Evolutionary conservation across 2,329 filamentous ascomycete species (phyloP).

Genomic region (Dactylella cylindrospora): DNA sequence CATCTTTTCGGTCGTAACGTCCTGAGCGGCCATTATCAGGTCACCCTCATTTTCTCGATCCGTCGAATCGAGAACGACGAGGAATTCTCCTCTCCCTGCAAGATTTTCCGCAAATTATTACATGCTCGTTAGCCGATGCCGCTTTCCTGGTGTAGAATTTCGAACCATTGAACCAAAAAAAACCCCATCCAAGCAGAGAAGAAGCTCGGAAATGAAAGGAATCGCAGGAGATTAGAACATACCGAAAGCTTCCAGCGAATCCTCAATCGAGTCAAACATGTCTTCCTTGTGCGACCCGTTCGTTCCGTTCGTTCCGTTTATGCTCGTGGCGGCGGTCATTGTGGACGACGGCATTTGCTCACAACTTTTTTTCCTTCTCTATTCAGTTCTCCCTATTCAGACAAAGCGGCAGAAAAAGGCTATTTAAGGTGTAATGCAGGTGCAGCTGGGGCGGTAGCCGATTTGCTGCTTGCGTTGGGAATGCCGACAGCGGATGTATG

Average conservation of each 20-base stretch:
- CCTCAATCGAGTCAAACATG: slow-evolving; percentile 43
- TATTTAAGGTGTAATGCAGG: too few relatives aligned
- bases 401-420: too few relatives aligned
- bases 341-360: slow-evolving; percentile 10
- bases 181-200: not conserved
- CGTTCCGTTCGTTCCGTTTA: slow-evolving; percentile 18
- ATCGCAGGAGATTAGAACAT: slow-evolving; percentile 7
- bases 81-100: slow-evolving; percentile 70
- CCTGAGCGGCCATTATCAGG: slow-evolving; percentile 86
- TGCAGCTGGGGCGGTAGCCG: too few relatives aligned
- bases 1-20: slow-evolving; percentile 85
- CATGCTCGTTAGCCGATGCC: slow-evolving; percentile 53
- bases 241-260: slow-evolving; percentile 41
- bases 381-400: too few relatives aligned
- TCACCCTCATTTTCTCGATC: slow-evolving; percentile 97
- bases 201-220: not conserved
- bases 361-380: too few relatives aligned
- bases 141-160: slow-evolving; percentile 55
- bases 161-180: too few relatives aligned
- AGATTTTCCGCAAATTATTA: not conserved
- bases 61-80: slow-evolving; percentile 90
- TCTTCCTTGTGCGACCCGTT: slow-evolving; percentile 9
- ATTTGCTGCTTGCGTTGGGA: too few relatives aligned
- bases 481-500: too few relatives aligned
- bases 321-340: slow-evolving; percentile 6